Evolutionary conservation across 345 rosid genomes (phyloP).

Genomic region (Eucalyptus microcorys): DNA sequence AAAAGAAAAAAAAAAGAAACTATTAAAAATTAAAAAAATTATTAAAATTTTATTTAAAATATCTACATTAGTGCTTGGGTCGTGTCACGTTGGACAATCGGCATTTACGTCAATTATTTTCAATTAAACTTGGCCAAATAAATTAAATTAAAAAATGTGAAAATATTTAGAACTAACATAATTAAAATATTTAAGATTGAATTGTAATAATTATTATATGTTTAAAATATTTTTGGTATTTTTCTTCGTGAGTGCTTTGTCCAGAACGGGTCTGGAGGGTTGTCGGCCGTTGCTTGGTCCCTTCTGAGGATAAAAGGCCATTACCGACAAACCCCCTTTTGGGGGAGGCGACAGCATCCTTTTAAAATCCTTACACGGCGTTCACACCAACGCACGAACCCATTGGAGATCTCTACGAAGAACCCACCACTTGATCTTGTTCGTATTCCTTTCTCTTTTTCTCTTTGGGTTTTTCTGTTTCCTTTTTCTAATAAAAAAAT

Average conservation of each 20-base stretch:
- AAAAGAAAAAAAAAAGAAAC: too few relatives aligned
- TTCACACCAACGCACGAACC: background rate
- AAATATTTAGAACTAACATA: too few relatives aligned
- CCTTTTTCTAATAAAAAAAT: too few relatives aligned
- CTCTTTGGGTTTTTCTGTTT: background rate
- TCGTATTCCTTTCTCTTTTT: background rate
- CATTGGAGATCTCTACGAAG: background rate
- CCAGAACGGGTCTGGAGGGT: background rate
- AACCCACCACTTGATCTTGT: background rate
- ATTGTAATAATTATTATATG: too few relatives aligned
- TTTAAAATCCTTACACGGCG: background rate
- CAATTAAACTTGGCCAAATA: background rate
- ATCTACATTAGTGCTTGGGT: accelerated
- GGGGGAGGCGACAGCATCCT: background rate
- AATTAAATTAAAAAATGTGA: too few relatives aligned
- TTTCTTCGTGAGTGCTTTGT: background rate
- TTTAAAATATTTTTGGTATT: too few relatives aligned
- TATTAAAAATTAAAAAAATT: too few relatives aligned
- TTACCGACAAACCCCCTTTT: background rate
- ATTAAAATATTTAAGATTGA: too few relatives aligned
- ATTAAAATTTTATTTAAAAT: too few relatives aligned
- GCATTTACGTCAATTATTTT: accelerated
- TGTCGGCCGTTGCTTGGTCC: background rate
- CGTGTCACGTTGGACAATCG: accelerated
- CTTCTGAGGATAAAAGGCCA: background rate